These are phyloP conservation scores for Asterella californica DNA, from an alignment of 225 moss, liverwort and hornwort genomes.

Conservation along the genomic window DNA sequence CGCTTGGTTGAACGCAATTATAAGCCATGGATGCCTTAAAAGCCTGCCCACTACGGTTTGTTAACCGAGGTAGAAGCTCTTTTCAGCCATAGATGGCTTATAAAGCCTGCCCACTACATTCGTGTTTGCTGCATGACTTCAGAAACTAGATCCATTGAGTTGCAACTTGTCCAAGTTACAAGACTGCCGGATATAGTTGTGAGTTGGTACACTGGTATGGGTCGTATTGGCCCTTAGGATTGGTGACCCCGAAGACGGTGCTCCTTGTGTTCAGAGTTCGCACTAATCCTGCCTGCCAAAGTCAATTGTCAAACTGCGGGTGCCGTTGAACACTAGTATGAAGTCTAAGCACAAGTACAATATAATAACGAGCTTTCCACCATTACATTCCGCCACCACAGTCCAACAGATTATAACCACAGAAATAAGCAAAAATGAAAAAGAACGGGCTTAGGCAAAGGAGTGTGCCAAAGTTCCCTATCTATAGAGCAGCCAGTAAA, in stretches of 20 bases:
- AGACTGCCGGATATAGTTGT: no score
- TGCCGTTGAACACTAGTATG: background rate
- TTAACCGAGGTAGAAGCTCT: no score
- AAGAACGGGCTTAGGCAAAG: background rate
- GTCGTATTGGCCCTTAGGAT: constrained; percentile 96
- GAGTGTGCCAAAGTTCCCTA: no score
- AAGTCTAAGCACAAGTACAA: background rate
- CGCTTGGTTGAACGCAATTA: no score
- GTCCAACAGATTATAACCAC: background rate
- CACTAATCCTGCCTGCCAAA: constrained; percentile 86
- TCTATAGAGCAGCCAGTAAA: background rate
- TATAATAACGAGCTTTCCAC: background rate
- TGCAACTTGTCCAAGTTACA: no score
- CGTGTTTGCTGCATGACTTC: no score
- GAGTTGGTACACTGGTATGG: constrained; percentile 68
- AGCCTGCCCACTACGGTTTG: no score
- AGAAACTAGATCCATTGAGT: no score
- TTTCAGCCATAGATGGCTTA: no score
- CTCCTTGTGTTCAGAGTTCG: constrained; percentile 90
- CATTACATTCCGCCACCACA: background rate
- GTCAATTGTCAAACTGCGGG: background rate
- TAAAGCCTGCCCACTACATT: no score
- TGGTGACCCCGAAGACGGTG: constrained; percentile 95
- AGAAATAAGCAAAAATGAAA: background rate
- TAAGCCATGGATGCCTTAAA: no score